Conservation (phyloP, 768 basidiomycete species). For the Mycena floridula region DNA sequence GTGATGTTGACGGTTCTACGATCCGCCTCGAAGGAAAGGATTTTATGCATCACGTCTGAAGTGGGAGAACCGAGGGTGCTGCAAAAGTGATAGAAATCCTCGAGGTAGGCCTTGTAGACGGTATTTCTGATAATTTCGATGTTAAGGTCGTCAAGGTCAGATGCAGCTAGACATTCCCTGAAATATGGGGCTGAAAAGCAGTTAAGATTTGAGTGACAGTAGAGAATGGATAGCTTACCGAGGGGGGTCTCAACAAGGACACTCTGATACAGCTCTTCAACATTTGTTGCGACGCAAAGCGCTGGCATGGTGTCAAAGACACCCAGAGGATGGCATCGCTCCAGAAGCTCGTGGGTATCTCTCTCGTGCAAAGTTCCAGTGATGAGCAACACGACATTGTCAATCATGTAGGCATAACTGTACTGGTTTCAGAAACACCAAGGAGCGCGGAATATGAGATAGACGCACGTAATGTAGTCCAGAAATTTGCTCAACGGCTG, state of each 20-base stretch:
- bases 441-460: slow-evolving; percentile 5
- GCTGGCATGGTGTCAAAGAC: slow-evolving; percentile 99
- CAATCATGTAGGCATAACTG: slow-evolving; percentile 99
- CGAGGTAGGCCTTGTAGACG: slow-evolving; percentile 97
- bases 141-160: slow-evolving; percentile 96
- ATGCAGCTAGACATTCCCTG: slow-evolving; percentile 89
- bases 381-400: slow-evolving; percentile 96
- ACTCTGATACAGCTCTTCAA: slow-evolving; percentile 95
- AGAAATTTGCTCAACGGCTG: slow-evolving; percentile 89
- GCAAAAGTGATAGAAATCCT: slow-evolving; percentile 90
- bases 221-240: slow-evolving; percentile 46
- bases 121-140: slow-evolving; percentile 99
- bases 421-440: slow-evolving; percentile 9
- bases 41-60: slow-evolving; percentile 84
- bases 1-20: slow-evolving; percentile 97
- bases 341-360: slow-evolving; percentile 93
- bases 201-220: neutral
- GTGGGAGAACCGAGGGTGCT: slow-evolving; percentile 79
- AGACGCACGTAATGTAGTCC: slow-evolving; percentile 92
- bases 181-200: slow-evolving; percentile 78
- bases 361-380: slow-evolving; percentile 96
- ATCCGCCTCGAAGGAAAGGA: slow-evolving; percentile 95
- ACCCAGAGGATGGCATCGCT: slow-evolving; percentile 95
- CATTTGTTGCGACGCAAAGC: slow-evolving; percentile 97
- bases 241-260: slow-evolving; percentile 97